Conservation (phyloP, 1,284 basidiomycete genomes). For the Fistulinella cinereoalba region DNA sequence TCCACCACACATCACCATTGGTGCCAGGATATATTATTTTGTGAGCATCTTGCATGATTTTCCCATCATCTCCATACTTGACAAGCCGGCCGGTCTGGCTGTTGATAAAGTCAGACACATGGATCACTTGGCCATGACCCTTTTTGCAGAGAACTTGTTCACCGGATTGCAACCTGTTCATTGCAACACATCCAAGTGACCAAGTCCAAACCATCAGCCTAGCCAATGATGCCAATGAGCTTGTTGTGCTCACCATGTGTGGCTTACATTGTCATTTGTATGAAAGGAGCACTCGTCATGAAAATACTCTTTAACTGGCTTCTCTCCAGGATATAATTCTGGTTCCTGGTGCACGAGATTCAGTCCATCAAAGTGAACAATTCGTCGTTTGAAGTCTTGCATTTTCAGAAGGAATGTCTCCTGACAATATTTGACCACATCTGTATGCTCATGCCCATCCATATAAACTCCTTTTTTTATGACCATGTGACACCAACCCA, state of each 20-base stretch:
- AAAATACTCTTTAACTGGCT: slow-evolving; percentile 30
- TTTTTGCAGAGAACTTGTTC: slow-evolving; percentile 11
- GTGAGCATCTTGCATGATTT: slow-evolving; percentile 16
- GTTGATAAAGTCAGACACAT: slow-evolving; percentile 21
- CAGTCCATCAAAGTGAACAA: slow-evolving; percentile 8
- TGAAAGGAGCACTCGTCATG: slow-evolving; percentile 38
- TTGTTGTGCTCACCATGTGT: background rate
- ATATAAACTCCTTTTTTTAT: slow-evolving; percentile 19
- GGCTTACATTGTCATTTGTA: slow-evolving; percentile 1
- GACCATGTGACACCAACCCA: background rate
- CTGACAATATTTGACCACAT: slow-evolving; percentile 36
- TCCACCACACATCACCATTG: slow-evolving; percentile 32
- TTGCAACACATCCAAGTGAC: too few relatives aligned
- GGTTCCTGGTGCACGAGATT: slow-evolving; percentile 9
- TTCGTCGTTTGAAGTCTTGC: slow-evolving; percentile 22
- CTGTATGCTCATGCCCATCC: slow-evolving; percentile 38
- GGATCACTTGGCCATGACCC: slow-evolving; percentile 15
- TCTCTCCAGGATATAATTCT: slow-evolving; percentile 26
- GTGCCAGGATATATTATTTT: slow-evolving; percentile 32
- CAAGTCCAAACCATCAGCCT: too few relatives aligned
- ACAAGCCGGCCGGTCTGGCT: slow-evolving; percentile 11
- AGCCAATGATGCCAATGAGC: background rate
- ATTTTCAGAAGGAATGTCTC: slow-evolving; percentile 33
- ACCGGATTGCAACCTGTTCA: slow-evolving; percentile 11
- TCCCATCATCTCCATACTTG: slow-evolving; percentile 4